These are phyloP conservation scores for Neurospora intermedia DNA, from an alignment of 495 filamentous ascomycete genomes.

Conservation along the genomic window DNA sequence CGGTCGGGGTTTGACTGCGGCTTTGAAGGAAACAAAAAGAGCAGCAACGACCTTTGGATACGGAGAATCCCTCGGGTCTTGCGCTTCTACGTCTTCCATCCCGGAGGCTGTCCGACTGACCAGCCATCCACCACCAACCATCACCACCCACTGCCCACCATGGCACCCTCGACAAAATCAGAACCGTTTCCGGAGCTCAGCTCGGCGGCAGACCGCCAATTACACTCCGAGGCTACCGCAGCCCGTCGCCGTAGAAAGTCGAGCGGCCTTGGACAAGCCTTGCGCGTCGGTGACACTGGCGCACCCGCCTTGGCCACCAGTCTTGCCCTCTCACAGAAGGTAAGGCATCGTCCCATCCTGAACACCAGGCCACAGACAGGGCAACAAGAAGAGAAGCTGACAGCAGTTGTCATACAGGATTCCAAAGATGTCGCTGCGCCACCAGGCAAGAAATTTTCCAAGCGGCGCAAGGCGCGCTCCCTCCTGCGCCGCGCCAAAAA, in stretches of 20 bases:
- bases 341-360: conserved; percentile 6
- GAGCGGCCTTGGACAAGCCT: conserved; percentile 31
- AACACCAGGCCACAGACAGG: conserved; percentile 5
- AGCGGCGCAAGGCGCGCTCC: conserved; percentile 49
- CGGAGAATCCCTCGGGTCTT: neutral
- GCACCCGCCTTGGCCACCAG: conserved; percentile 34
- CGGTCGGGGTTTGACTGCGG: neutral
- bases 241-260: conserved; percentile 39
- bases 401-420: conserved; percentile 7
- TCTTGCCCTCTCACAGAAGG: conserved; percentile 24
- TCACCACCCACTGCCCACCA: neutral
- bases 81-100: neutral
- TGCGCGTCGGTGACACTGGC: conserved; percentile 39
- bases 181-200: conserved; percentile 39
- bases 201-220: conserved; percentile 31
- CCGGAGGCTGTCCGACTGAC: neutral
- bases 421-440: conserved; percentile 3
- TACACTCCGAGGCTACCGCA: conserved; percentile 10
- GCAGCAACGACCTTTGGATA: neutral
- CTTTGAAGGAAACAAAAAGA: neutral
- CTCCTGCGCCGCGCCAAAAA: conserved; percentile 55
- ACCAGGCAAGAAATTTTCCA: conserved; percentile 35
- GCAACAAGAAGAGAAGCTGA: neutral
- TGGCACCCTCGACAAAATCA: conserved; percentile 1
- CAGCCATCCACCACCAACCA: neutral